Evolutionary conservation across 192 early-diverging fungal species (phyloP), one percentile per base, ranked within the genome.

Genomic region (Phlyctochytrium planicorne): DNA sequence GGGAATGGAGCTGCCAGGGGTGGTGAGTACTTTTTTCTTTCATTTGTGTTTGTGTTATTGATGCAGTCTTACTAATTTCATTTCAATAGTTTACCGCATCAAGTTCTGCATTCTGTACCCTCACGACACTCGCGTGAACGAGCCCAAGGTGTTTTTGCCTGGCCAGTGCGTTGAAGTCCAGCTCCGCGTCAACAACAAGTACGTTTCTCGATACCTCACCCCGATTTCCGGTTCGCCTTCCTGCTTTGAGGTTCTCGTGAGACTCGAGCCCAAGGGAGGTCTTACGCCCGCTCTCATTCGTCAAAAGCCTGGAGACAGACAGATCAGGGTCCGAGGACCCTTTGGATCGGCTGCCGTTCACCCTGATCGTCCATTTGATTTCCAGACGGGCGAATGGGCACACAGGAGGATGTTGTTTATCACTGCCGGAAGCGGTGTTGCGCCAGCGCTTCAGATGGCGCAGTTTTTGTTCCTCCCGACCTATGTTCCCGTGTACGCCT

Each of bases 271-370:
- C 10, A n/a, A 69, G 17, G 74, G 74, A 4, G 32, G 29, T 1
- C 61, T 77, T 59, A 27, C 34, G 0, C 52, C 53, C 29, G 73
- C 53, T 37, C 63, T 80, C 57, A n/a, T 73, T 31, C 65, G 61
- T 30, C 72, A 78, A 40, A 69, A 68, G 56, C 65, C 70, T 25
- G 79, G 76, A 1, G 79, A 80, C 37, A 14, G 68, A 0, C 79
- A 80, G 52, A 67, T 75, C 67, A 78, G 77, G 69, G 71, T 80
- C 52, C 70, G 79, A 23, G 79, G 79, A 29, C 76, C 79, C 34
- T 74, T 80, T 66, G 79, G 79, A 24, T 30, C 60, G 2, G 60
- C 72, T 2, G 32, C 78, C 3, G 62, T 77, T 12, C 12, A 57
- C 10, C 79, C 79, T 0, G 35, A 25, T 10, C 24, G 63, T 20